Evolutionary conservation across 805 yeast species (phyloP).

Genomic region (Teunomyces tritomae): DNA sequence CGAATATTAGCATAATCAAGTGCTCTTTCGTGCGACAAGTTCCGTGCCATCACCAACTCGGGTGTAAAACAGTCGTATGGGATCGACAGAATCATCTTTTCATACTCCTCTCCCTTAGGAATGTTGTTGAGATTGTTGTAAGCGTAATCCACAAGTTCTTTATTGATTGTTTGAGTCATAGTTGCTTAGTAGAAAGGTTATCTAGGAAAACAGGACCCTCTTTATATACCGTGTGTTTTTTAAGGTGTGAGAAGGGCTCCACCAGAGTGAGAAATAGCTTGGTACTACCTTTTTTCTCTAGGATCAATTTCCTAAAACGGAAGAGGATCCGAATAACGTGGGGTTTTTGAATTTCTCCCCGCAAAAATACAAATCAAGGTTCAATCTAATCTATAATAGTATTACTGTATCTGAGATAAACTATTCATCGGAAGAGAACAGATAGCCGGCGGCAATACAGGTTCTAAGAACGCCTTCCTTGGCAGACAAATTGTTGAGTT

Average conservation of each 20-base stretch:
- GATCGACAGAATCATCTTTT: slow-evolving; percentile 53
- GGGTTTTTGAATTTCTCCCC: not conserved
- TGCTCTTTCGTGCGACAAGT: slow-evolving; percentile 32
- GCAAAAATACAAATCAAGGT: not conserved
- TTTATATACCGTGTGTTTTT: no score
- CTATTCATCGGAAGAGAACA: slow-evolving; percentile 12
- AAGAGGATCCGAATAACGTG: not conserved
- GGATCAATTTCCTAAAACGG: no score
- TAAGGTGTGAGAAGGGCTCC: no score
- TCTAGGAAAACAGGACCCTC: not conserved
- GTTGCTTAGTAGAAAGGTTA: not conserved
- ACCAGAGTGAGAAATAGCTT: no score
- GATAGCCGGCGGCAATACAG: slow-evolving; percentile 22
- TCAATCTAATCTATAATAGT: not conserved
- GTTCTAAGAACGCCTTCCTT: slow-evolving; percentile 32
- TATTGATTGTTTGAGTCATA: slow-evolving; percentile 17
- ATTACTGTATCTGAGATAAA: not conserved
- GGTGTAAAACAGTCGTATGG: slow-evolving; percentile 40
- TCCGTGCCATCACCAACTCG: slow-evolving; percentile 26
- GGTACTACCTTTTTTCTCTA: no score
- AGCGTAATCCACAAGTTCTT: slow-evolving; percentile 34
- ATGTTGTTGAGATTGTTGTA: slow-evolving; percentile 29
- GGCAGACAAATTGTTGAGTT: slow-evolving; percentile 29
- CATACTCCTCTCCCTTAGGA: slow-evolving; percentile 46
- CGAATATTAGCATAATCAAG: slow-evolving; percentile 33